Evolutionary conservation across 139 green algal species (phyloP), one percentile per base, ranked within the genome.

Genomic region (Nannochloris sp.): DNA sequence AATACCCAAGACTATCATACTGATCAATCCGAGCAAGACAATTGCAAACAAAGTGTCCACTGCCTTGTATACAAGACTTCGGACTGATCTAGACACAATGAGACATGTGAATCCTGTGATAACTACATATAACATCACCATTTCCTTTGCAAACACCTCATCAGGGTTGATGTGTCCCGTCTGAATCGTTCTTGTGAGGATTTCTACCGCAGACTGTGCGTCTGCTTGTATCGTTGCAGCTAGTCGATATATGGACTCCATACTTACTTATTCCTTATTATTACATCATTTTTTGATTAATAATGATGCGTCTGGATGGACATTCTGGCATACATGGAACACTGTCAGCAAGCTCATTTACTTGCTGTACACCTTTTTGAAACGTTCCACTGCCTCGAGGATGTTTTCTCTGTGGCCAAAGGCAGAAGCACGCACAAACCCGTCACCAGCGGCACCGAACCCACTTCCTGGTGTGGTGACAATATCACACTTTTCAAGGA

Each of bases 391-490:
- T 18, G 87, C 87, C 69, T 94, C 87, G 66, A 87, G 16, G 34
- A 94, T 86, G 74, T 92, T 84, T 9, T 87, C 84, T 29, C 83
- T 75, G 70, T 86, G 75, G 31, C 93, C 91, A 80, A 99, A 99
- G 23, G 94, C 94, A 51, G 71, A 88, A 14, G 83, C 90, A 37
- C 94, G 83, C 57, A 99, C 87, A 73, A 98, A 99, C 64, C 94
- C 94, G 74, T 99, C 94, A 27, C 94, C 93, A 75, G 83, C 46
- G 82, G 90, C 36, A 2, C 94, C 94, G 72, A 99, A 99, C 2
- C 94, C 94, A 40, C 62, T 85, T 63, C 94, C 94, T 18, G 94
- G 94, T 2, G 94, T 99, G 57, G 89, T 97, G 53, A 99, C 94
- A 58, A 99, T 96, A 79, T 98, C 73, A 72, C 85, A 95, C 75